Evolutionary conservation across 495 filamentous ascomycete species (phyloP), one percentile per base, ranked within the genome.

Genomic region (Tuber calosporum): DNA sequence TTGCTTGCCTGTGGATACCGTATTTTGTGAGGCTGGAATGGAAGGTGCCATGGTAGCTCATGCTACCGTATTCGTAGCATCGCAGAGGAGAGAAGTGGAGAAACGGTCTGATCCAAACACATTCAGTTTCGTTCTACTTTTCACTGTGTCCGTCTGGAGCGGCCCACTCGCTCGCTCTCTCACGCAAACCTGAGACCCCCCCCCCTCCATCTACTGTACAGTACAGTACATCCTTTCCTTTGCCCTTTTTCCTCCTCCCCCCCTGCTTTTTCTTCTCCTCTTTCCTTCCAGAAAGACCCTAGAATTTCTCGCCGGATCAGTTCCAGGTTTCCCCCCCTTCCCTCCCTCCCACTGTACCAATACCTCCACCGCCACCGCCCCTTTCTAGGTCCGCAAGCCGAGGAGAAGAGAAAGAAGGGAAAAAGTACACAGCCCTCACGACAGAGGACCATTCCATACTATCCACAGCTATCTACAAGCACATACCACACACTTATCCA

Each of bases 401-500:
- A 58, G 48, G 48, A 26, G n/a, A 30, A 15, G n/a, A 58, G 45
- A 30, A 62, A 30, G 53, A 9, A 26, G 48, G 48, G n/a, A 15
- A 48, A 7, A 53, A 48, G 43, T 26, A 26, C 48, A 26, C 48
- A 26, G 13, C 48, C 48, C 48, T 53, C 48, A 53, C n/a, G n/a
- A 53, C 48, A 53, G n/a, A 11, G 53, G 53, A 17, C 53, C 53
- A 34, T 62, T 19, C 13, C 53, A 62, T 30, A 62, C 53, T 34
- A 34, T 62, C 26, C 34, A 69, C 40, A 69, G 73, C 36, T 62
- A 62, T 67, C 48, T 73, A 67, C n/a, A n/a, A n/a, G n/a, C n/a
- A n/a, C 70, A 34, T 30, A 73, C 43, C 37, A 36, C 77, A 67
- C 73, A 74, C 69, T 66, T 72, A 43, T 69, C 40, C 37, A 42